phyloP scores from a whole-genome alignment of 164 flowering plant genomes.

The Sextonia rubra region DNA sequence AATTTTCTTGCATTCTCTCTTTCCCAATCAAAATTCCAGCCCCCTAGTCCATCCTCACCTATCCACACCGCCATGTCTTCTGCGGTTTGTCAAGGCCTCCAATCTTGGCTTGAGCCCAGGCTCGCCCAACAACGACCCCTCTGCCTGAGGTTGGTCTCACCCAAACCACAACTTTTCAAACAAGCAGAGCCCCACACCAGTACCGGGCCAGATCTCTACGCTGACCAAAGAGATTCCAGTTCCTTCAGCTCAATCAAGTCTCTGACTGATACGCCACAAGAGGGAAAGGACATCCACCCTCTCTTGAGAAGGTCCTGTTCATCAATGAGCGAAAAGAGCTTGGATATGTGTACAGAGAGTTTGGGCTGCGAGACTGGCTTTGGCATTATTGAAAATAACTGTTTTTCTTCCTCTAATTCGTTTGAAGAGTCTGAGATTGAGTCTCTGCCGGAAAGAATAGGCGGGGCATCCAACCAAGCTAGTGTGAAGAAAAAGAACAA shows the following conservation, averaged over 20 bases:
- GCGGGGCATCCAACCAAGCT: not conserved
- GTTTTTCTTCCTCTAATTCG: not conserved
- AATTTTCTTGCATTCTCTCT: not conserved
- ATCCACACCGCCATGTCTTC: slow-evolving; percentile 40
- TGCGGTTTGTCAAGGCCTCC: slow-evolving; percentile 39
- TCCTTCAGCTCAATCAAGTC: not conserved
- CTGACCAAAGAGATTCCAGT: not conserved
- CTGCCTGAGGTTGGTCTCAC: slow-evolving; percentile 37
- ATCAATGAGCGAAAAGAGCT: slow-evolving; percentile 52
- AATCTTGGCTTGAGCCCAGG: slow-evolving; percentile 44
- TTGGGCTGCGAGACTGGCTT: slow-evolving; percentile 90
- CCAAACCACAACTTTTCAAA: slow-evolving; percentile 14
- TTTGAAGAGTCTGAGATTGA: not conserved
- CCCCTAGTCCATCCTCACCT: not conserved
- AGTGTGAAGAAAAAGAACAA: slow-evolving; percentile 10
- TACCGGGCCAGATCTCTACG: not conserved
- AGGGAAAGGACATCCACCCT: slow-evolving; percentile 45
- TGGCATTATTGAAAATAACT: slow-evolving; percentile 18
- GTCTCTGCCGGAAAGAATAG: not conserved
- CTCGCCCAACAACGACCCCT: slow-evolving; percentile 33
- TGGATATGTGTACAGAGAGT: slow-evolving; percentile 81
- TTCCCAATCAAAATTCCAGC: not conserved
- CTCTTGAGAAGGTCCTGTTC: slow-evolving; percentile 40
- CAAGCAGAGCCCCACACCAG: not conserved
- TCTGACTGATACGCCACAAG: not conserved